Conservation (phyloP, 495 filamentous ascomycete genomes). For the Cercophora newfieldiana region DNA sequence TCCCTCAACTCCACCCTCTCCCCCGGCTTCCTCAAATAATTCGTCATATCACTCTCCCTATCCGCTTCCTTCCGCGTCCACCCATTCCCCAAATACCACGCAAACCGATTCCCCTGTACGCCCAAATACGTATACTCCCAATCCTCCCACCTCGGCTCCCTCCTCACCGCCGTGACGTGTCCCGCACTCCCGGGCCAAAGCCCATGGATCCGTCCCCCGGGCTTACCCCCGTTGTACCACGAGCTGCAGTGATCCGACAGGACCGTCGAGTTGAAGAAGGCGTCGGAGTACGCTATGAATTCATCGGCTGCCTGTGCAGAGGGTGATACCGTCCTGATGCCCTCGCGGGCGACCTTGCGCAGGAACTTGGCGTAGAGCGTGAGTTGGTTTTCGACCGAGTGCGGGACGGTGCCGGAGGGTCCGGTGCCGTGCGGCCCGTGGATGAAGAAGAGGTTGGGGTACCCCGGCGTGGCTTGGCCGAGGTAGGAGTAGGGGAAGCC, state of each 20-base stretch:
- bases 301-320: slow-evolving; percentile 58
- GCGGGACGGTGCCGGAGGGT: slow-evolving; percentile 53
- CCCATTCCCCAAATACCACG: slow-evolving; percentile 49
- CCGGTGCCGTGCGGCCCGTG: slow-evolving; percentile 57
- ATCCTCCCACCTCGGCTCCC: slow-evolving; percentile 71
- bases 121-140: slow-evolving; percentile 63
- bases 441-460: slow-evolving; percentile 65
- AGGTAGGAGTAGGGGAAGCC: slow-evolving; percentile 68
- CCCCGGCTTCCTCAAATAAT: slow-evolving; percentile 38
- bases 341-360: slow-evolving; percentile 62
- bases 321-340: slow-evolving; percentile 60
- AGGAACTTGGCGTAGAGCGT: slow-evolving; percentile 64
- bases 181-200: slow-evolving; percentile 67
- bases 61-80: slow-evolving; percentile 44
- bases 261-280: slow-evolving; percentile 62
- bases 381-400: slow-evolving; percentile 56
- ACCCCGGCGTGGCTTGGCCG: slow-evolving; percentile 59
- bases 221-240: slow-evolving; percentile 67
- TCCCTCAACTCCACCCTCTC: slow-evolving; percentile 37
- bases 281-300: slow-evolving; percentile 61
- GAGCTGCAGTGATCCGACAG: slow-evolving; percentile 64
- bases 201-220: slow-evolving; percentile 59
- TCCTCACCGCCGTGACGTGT: slow-evolving; percentile 55
- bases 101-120: slow-evolving; percentile 42
- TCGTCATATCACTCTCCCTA: slow-evolving; percentile 39